A percentile compares a stretch with the other conserved stretches of the same genome.
Conservation (phyloP, 192 early-diverging fungal genomes). For the Linnemannia exigua region DNA sequence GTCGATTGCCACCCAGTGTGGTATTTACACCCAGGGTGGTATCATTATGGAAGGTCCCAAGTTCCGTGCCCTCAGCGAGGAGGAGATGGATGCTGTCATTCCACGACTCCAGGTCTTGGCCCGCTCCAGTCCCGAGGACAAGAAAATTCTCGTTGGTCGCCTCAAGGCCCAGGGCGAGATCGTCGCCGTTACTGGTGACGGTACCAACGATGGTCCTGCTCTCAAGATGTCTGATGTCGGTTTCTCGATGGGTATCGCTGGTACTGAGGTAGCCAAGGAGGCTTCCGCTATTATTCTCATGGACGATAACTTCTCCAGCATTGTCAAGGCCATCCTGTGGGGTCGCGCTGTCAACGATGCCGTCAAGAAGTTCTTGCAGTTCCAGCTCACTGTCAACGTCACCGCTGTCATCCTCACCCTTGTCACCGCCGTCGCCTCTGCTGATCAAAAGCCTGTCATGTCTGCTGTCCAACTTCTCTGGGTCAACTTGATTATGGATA, state of each 20-base stretch:
- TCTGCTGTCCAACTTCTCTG: slow-evolving; percentile 97
- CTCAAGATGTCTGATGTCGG: slow-evolving; percentile 95
- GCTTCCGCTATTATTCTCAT: slow-evolving; percentile 95
- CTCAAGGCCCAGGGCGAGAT: slow-evolving; percentile 93
- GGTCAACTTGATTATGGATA: slow-evolving; percentile 99
- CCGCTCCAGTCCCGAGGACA: slow-evolving; percentile 93
- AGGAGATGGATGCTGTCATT: slow-evolving; percentile 91
- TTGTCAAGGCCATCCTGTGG: slow-evolving; percentile 98
- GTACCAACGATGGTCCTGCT: slow-evolving; percentile 97
- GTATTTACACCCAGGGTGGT: slow-evolving; percentile 90
- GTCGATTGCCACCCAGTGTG: slow-evolving; percentile 93
- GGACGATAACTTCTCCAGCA: slow-evolving; percentile 97
- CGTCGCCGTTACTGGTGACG: slow-evolving; percentile 98
- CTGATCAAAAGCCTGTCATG: slow-evolving; percentile 79
- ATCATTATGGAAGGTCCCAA: slow-evolving; percentile 95
- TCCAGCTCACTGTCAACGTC: slow-evolving; percentile 98
- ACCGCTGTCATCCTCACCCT: slow-evolving; percentile 87
- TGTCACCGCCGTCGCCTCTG: slow-evolving; percentile 74
- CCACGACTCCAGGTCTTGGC: slow-evolving; percentile 96
- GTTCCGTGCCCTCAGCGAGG: slow-evolving; percentile 85
- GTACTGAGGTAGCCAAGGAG: slow-evolving; percentile 99
- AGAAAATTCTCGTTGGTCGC: slow-evolving; percentile 93
- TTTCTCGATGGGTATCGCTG: slow-evolving; percentile 98
- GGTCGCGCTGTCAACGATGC: slow-evolving; percentile 96
- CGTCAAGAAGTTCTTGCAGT: slow-evolving; percentile 98